Percentiles rank a stretch among this genome's conserved stretches.
These are phyloP conservation scores for Coccomyxa sp. DNA, from an alignment of 139 green algal species.

Conservation along the genomic window DNA sequence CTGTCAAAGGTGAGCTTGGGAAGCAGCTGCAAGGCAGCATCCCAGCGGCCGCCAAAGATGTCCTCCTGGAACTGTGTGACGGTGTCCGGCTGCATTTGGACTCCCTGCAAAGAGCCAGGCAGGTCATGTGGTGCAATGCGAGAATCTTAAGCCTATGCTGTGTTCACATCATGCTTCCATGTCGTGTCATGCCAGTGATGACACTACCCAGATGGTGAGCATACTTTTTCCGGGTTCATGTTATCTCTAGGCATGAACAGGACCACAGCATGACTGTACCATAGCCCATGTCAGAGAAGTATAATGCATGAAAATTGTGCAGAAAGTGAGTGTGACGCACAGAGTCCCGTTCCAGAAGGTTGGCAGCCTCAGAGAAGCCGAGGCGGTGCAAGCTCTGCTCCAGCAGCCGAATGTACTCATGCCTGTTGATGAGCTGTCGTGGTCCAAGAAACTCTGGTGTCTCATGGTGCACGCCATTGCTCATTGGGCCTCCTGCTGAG, in stretches of 20 bases:
- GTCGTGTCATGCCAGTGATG: too few species aligned
- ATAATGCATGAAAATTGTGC: not conserved
- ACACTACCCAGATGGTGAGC: too few species aligned
- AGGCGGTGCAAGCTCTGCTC: slow-evolving; percentile 66
- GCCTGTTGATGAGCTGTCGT: slow-evolving; percentile 39
- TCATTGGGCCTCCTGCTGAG: slow-evolving; percentile 1
- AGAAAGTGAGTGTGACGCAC: not conserved
- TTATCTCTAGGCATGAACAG: too few species aligned
- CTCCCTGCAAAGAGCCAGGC: slow-evolving; percentile 15
- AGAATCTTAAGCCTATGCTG: too few species aligned
- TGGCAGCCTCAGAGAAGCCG: slow-evolving; percentile 51
- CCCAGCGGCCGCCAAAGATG: slow-evolving; percentile 57
- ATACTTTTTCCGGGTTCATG: too few species aligned
- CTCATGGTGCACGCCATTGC: slow-evolving; percentile 1
- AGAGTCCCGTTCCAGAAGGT: slow-evolving; percentile 17
- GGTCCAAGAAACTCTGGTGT: slow-evolving; percentile 31
- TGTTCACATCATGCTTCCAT: too few species aligned
- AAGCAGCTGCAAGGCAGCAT: slow-evolving; percentile 52
- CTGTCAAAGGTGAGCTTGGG: slow-evolving; percentile 24
- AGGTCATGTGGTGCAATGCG: too few species aligned
- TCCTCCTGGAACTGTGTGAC: slow-evolving; percentile 47
- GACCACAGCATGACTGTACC: too few species aligned
- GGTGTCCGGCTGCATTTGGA: slow-evolving; percentile 55
- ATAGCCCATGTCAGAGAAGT: too few species aligned
- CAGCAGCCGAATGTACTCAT: slow-evolving; percentile 73